Evolutionary conservation across 176 grass and related monocot genomes (phyloP).

Genomic region (Saccharum spontaneum): DNA sequence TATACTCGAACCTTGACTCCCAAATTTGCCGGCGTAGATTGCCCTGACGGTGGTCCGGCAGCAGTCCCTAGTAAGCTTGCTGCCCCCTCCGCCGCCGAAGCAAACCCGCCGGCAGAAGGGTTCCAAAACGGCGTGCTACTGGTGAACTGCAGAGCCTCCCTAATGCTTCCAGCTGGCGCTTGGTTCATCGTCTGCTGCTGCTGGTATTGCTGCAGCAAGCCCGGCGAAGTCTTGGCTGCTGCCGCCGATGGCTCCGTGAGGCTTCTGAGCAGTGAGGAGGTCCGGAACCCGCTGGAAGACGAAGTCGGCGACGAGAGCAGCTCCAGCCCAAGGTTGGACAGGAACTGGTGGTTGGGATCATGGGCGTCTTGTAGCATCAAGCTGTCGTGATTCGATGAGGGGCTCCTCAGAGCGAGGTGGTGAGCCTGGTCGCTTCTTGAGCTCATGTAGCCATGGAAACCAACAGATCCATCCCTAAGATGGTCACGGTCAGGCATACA

Average conservation of each 20-base stretch:
- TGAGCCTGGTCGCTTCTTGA: slow-evolving; percentile 22
- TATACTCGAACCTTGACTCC: slow-evolving; percentile 23
- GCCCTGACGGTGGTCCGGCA: background rate
- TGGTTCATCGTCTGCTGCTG: slow-evolving; percentile 25
- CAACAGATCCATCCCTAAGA: slow-evolving; percentile 27
- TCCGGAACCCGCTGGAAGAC: slow-evolving; percentile 20
- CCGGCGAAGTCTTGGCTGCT: background rate
- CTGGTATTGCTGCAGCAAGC: slow-evolving; percentile 29
- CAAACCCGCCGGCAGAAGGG: slow-evolving; percentile 27
- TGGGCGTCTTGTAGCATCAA: slow-evolving; percentile 23
- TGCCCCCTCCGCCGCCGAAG: background rate
- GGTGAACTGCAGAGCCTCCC: slow-evolving; percentile 49
- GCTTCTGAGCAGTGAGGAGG: slow-evolving; percentile 48
- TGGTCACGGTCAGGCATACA: background rate
- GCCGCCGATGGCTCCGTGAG: slow-evolving; percentile 41
- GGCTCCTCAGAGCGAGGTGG: slow-evolving; percentile 5
- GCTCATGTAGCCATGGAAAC: slow-evolving; percentile 34
- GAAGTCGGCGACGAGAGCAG: slow-evolving; percentile 51
- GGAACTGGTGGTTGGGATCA: slow-evolving; percentile 45
- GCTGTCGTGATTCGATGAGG: slow-evolving; percentile 6
- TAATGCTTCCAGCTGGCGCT: background rate
- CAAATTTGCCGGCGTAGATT: slow-evolving; percentile 4
- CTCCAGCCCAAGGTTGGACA: slow-evolving; percentile 47
- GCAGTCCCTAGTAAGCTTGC: background rate
- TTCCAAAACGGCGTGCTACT: slow-evolving; percentile 65